Base-by-base conservation (phyloP, 2,329 filamentous ascomycete species). In the Fusarium drepaniforme region DNA sequence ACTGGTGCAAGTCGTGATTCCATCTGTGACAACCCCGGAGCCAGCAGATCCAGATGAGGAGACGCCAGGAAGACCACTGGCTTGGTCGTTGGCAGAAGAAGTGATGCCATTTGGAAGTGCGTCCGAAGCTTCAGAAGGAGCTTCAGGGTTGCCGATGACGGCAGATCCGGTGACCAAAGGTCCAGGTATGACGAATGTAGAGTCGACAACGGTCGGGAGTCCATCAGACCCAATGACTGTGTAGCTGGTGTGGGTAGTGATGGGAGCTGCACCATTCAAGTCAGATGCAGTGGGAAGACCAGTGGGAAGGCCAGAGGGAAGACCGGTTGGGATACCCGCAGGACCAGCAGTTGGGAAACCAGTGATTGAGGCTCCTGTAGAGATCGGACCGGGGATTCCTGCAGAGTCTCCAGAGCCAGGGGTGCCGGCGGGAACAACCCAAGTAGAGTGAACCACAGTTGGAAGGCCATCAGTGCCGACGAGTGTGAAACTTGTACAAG, bases 181-280 rank as follows among this genome's bases (percentile, higher is more conserved):
- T 23, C 71, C 75, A 49, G 79, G 76, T 25, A 82, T 67, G n/a
- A 81, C 72, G 68, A 79, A 77, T 13, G 82, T 83, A 7, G 81
- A 79, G 35, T 83, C 80, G n/a, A 81, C 67, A 35, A 81, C 71
- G 30, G 80, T 82, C 9, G 79, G 76, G 56, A 77, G 62, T 11
- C 75, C 76, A 67, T 78, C 73, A 46, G 68, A 67, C 1, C 81
- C 80, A 25, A 80, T 71, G 33, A 78, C 38, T 35, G 80, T 83
- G 59, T 78, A 77, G 35, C 68, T 82, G 23, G 80, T 74, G 69
- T 77, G 81, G 18, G 80, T 82, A 25, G 79, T 77, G 56, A 75
- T 66, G 30, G 68, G 74, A 25, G 35, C 61, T 23, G 25, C 23
- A 51, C 57, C 42, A 13, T 56, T 46, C 42, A 57, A 30, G 12